Base-by-base conservation (phyloP, 1,284 basidiomycete species). In the Clitocybe nebularis region DNA sequence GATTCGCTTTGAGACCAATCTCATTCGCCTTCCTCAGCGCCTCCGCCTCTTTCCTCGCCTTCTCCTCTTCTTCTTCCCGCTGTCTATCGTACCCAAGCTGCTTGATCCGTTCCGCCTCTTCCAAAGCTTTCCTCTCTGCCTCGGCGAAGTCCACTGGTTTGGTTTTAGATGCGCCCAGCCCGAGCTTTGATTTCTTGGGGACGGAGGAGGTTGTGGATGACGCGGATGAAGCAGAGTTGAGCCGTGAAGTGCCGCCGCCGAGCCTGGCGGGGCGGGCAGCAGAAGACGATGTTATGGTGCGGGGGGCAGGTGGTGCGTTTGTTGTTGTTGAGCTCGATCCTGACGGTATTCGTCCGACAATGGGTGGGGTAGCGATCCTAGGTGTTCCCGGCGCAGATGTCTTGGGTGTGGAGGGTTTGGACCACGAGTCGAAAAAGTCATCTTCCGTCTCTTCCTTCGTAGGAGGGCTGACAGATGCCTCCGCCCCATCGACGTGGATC, bases 341-440 rank as follows among this genome's bases (percentile, higher is more conserved):
- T 4, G 78, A 70, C 6, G 72, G 54, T 2, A 74, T 52, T 10
- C 75, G 71, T 8, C 80, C 80, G 36, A 84, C 63, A 13, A 77
- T 67, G 3, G 82, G 77, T 5, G 81, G 82, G 6, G 77, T 72
- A 6, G 71, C 56, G 13, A 66, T 59, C 20, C 67, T 57, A 1
- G 77, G 69, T 6, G 77, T 75, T 14, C 76, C 64, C 4, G 79
- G 61, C 1, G 74, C 57, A 7, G 77, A 66, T 2, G 76, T 51
- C 49, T 78, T 83, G 4, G 77, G 75, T 1, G 75, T 69, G 8
- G 75, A 65, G 1, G 89, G 84, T 60, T 94, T 93, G 52, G 95
- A 93, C 93, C 94, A 98, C 23, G 89, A 87, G 41, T 90, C 84
- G 68, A 98, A 98, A 64, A 98, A 99, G 64, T 98, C 94, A 39